Evolutionary conservation across 495 filamentous ascomycete genomes (phyloP).

Genomic region (Penicillium soppii): DNA sequence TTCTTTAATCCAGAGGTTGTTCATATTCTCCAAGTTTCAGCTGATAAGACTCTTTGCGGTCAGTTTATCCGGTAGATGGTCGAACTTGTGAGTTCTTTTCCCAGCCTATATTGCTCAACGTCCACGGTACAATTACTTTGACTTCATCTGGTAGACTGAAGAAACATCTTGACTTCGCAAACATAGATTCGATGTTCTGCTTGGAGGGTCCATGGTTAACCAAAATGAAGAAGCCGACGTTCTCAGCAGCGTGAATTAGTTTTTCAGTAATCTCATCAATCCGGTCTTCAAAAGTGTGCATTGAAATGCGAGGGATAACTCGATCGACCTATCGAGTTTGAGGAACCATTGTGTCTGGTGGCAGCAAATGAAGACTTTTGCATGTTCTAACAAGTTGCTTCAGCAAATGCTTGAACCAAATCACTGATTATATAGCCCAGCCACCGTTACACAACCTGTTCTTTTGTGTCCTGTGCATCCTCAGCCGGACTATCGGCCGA

Average conservation of each 20-base stretch:
- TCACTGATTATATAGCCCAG: neutral
- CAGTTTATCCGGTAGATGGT: slow-evolving; percentile 58
- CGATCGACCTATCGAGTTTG: slow-evolving; percentile 47
- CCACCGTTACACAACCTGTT: too few relatives aligned
- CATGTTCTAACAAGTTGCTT: neutral
- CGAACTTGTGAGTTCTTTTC: slow-evolving; percentile 61
- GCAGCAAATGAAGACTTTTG: too few relatives aligned
- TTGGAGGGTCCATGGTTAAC: slow-evolving; percentile 54
- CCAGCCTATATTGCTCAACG: slow-evolving; percentile 60
- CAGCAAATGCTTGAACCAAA: neutral
- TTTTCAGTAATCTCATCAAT: slow-evolving; percentile 54
- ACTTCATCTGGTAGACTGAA: slow-evolving; percentile 53
- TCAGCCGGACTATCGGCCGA: neutral
- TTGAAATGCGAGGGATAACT: slow-evolving; percentile 57
- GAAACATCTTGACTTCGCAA: slow-evolving; percentile 50
- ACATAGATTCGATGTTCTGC: slow-evolving; percentile 53
- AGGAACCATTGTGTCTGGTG: too few relatives aligned
- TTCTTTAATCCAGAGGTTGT: slow-evolving; percentile 52
- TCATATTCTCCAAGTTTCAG: slow-evolving; percentile 59
- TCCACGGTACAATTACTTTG: slow-evolving; percentile 57
- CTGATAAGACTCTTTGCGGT: slow-evolving; percentile 64
- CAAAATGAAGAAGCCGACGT: slow-evolving; percentile 63
- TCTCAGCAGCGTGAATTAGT: slow-evolving; percentile 57
- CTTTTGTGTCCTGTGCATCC: too few relatives aligned
- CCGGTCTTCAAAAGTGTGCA: slow-evolving; percentile 52